Conservation (phyloP, 352 stramenopile genomes). For the Blastocystis sp. region DNA sequence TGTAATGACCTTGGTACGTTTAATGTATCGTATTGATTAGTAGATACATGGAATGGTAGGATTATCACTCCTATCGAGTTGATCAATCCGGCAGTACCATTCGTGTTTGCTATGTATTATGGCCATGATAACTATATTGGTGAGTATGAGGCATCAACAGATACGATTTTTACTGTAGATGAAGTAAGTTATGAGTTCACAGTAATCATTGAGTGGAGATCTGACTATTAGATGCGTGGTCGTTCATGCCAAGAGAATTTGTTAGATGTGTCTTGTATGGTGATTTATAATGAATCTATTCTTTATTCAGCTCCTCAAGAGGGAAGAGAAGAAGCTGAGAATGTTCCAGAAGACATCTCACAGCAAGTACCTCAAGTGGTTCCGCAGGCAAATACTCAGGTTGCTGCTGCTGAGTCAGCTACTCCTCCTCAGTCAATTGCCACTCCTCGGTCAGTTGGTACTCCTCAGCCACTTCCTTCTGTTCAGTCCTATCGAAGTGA, state of each 20-base stretch:
- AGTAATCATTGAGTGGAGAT: neutral
- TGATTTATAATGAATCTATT: neutral
- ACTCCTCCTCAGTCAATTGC: no score
- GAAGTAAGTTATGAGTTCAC: neutral
- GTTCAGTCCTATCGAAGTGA: no score
- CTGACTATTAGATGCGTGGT: neutral
- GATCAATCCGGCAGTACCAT: neutral
- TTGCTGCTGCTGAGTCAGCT: no score
- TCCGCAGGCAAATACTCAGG: neutral
- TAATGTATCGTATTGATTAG: neutral
- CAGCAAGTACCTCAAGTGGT: no score
- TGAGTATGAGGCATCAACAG: neutral
- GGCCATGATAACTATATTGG: slow-evolving; percentile 21
- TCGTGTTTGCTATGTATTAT: neutral
- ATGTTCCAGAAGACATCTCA: no score
- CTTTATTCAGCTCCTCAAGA: neutral
- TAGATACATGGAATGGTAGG: neutral
- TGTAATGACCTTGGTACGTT: neutral
- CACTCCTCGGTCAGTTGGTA: no score
- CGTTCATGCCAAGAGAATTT: neutral
- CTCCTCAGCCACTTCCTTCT: no score
- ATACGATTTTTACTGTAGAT: neutral
- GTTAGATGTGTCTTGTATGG: neutral
- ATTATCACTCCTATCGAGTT: neutral
- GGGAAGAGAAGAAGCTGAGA: neutral